Evolutionary conservation across 2,329 filamentous ascomycete genomes (phyloP).

Genomic region (Cladorrhinum sp.): DNA sequence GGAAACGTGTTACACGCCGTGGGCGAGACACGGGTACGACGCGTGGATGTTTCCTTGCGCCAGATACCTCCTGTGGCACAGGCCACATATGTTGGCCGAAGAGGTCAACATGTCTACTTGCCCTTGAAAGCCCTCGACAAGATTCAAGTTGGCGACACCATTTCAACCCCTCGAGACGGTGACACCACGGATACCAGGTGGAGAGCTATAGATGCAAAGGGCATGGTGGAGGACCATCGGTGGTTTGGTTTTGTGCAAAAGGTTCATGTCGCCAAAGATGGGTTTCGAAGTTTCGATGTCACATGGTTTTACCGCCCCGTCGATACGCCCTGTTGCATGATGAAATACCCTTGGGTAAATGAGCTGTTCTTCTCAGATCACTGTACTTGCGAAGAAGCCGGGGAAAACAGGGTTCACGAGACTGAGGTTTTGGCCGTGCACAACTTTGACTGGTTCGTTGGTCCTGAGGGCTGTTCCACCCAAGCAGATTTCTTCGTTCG

Average conservation of each 20-base stretch:
- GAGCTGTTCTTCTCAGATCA: constrained; percentile 76
- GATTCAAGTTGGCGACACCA: constrained; percentile 47
- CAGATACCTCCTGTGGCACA: neutral
- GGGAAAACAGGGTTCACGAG: constrained; percentile 43
- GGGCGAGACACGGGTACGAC: neutral
- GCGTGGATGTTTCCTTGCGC: neutral
- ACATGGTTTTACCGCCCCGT: constrained; percentile 71
- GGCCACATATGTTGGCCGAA: constrained; percentile 11
- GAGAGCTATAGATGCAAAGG: constrained; percentile 47
- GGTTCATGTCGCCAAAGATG: constrained; percentile 39
- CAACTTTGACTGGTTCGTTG: constrained; percentile 55
- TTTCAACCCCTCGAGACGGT: constrained; percentile 46
- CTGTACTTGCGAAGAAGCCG: constrained; percentile 61
- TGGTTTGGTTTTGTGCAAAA: constrained; percentile 72
- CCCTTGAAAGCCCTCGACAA: constrained; percentile 25
- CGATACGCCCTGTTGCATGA: constrained; percentile 67
- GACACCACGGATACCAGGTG: constrained; percentile 52
- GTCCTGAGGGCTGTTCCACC: constrained; percentile 37
- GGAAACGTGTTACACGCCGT: constrained; percentile 44
- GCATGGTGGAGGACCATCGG: constrained; percentile 44
- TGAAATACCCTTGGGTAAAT: constrained; percentile 66
- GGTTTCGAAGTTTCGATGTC: constrained; percentile 53
- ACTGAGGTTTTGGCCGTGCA: constrained; percentile 58
- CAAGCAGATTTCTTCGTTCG: constrained; percentile 62
- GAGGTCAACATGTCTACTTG: constrained; percentile 25